These are phyloP conservation scores for Dioscorea dumetorum DNA, from an alignment of 106 monocot genomes.

Conservation along the genomic window DNA sequence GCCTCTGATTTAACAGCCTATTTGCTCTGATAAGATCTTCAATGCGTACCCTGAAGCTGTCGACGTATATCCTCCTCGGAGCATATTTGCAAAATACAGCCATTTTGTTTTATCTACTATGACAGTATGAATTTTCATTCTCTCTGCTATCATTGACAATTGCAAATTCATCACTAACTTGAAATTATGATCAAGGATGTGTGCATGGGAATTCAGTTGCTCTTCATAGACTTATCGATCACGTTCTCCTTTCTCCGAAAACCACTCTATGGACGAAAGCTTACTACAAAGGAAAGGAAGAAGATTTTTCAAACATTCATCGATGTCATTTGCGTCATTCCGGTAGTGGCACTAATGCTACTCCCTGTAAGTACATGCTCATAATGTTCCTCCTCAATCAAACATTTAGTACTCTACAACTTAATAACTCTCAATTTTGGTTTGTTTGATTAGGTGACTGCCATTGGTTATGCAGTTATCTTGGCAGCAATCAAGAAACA, in stretches of 20 bases:
- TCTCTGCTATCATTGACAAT: too few relatives aligned
- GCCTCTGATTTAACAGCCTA: slow-evolving; percentile 3
- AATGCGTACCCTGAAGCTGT: slow-evolving; percentile 7
- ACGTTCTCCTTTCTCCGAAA: background rate
- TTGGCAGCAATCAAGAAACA: slow-evolving; percentile 13
- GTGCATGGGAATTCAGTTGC: slow-evolving; percentile 16
- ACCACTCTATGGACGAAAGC: slow-evolving; percentile 1
- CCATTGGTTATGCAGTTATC: slow-evolving; percentile 12
- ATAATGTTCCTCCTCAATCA: background rate
- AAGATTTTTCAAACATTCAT: slow-evolving; percentile 12
- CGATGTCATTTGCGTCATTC: slow-evolving; percentile 16
- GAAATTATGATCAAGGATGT: slow-evolving; percentile 6
- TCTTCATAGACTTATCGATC: slow-evolving; percentile 8
- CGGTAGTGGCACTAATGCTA: slow-evolving; percentile 20
- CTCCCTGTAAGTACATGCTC: slow-evolving; percentile 13
- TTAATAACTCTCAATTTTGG: background rate
- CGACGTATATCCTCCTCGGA: background rate
- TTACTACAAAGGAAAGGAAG: slow-evolving; percentile 15
- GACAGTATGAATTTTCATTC: slow-evolving; percentile 3
- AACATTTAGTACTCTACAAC: background rate
- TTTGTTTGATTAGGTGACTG: slow-evolving; percentile 14
- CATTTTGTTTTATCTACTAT: slow-evolving; percentile 2
- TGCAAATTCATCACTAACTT: too few relatives aligned
- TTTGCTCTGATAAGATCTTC: slow-evolving; percentile 10
- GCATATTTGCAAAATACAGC: slow-evolving; percentile 8